These are phyloP conservation scores for Verbena officinalis DNA, from an alignment of 257 asterid species.

Conservation along the genomic window DNA sequence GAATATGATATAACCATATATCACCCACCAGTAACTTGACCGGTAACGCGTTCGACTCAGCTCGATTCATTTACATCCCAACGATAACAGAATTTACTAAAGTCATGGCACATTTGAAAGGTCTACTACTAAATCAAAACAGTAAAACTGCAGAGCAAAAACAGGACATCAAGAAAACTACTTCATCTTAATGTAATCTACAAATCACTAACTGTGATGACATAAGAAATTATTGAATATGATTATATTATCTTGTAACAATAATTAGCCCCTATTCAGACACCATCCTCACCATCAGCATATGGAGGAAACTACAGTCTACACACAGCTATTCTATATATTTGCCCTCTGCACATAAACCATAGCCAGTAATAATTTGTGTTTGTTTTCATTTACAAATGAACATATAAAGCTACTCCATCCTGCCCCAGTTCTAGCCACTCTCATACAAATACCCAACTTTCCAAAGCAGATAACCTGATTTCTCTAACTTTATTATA, in stretches of 20 bases:
- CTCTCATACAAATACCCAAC: conserved; percentile 18
- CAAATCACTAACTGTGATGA: no score
- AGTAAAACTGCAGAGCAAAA: no score
- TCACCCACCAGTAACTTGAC: no score
- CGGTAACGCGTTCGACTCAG: no score
- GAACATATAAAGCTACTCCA: background rate
- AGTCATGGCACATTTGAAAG: no score
- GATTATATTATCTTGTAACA: conserved; percentile 7
- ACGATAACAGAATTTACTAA: no score
- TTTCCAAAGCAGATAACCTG: conserved; percentile 20
- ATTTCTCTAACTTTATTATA: conserved; percentile 30
- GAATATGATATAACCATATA: no score
- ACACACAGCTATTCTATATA: conserved; percentile 15
- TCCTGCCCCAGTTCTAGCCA: conserved; percentile 21
- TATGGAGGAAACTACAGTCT: conserved; percentile 12
- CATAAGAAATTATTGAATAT: conserved; percentile 2
- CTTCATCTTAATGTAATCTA: no score
- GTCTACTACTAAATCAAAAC: no score
- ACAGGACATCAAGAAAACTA: no score
- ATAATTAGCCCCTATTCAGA: conserved; percentile 11
- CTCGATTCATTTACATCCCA: no score
- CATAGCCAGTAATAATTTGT: conserved; percentile 5
- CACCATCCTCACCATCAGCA: background rate
- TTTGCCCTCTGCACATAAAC: conserved; percentile 6
- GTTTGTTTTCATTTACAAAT: conserved; percentile 17